Conservation (phyloP, 163 green algal species). For the Prototheca cutis region DNA sequence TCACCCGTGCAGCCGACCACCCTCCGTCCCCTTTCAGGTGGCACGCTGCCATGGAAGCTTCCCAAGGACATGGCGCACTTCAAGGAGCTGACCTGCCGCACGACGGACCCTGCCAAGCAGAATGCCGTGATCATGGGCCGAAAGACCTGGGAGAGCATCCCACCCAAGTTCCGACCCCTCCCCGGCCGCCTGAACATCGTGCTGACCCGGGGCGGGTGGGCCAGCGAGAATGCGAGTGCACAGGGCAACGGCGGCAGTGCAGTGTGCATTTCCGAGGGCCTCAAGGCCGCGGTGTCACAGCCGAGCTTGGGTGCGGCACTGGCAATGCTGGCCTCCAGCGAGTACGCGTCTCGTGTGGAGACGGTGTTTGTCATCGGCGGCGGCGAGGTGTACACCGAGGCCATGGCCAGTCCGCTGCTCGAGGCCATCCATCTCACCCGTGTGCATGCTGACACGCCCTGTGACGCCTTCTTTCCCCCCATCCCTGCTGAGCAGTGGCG, state of each 20-base stretch:
- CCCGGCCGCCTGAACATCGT: conserved; percentile 91
- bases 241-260: background rate
- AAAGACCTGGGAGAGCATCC: conserved; percentile 95
- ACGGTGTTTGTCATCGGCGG: conserved; percentile 94
- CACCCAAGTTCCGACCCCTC: conserved; percentile 82
- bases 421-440: conserved; percentile 79
- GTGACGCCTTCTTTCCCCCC: conserved; percentile 84
- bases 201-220: conserved; percentile 27
- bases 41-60: conserved; percentile 76
- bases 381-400: conserved; percentile 75
- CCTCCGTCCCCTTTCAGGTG: background rate
- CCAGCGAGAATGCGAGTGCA: background rate
- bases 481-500: conserved; percentile 57
- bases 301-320: conserved; percentile 68
- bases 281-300: background rate
- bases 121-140: conserved; percentile 96
- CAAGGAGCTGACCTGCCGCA: conserved; percentile 68
- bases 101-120: conserved; percentile 37
- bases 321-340: conserved; percentile 38
- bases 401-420: conserved; percentile 56
- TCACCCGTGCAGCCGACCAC: too few relatives aligned
- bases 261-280: background rate
- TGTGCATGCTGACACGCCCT: conserved; percentile 46
- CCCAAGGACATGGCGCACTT: conserved; percentile 88
- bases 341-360: conserved; percentile 52